Evolutionary conservation across 2,329 filamentous ascomycete species (phyloP), one percentile per base, ranked within the genome.

Genomic region (Penicillium sp.): DNA sequence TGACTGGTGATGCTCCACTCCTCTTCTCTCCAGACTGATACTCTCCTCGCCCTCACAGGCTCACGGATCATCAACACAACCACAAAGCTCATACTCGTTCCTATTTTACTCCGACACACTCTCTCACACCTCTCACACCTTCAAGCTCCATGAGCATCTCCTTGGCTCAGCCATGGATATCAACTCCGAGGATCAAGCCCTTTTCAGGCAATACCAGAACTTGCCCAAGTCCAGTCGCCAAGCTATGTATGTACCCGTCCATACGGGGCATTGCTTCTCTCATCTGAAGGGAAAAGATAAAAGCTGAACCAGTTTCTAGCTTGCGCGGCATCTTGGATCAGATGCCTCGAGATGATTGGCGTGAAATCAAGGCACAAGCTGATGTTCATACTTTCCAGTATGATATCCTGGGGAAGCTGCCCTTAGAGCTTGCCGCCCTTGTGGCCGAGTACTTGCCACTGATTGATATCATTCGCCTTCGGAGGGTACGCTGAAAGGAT

Each of bases 381-480:
- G 61, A 70, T 38, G 19, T 56, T n/a, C 60, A 59, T 19, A 67
- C 65, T 15, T 71, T 78, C 28, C 65, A 75, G 24, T 68, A 65
- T 37, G 77, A 79, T 61, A 68, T 79, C n/a, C 40, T 79, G 3
- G 70, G 67, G 15, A 63, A 62, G 1, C 56, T 78, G 26, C 77
- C 76, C 3, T 15, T 71, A 6, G 77, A 79, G 61, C 58, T 79
- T n/a, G 68, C 70, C 3, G 62, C 67, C 10, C 65, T 71, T 30
- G 60, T 79, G 24, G 64, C 67, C 8, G 54, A 68, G 24, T 65
- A 73, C 56, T 51, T 79, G 15, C 55, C 68, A 30, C 57, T 76
- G 3, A 49, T 54, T 5, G 75, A 79, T 26, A 17, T 75, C 33
- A 50, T 77, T 53, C 22, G 65, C 10, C 65, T 75, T 24, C 70